Conservation (phyloP, 2,329 filamentous ascomycete species). For the Fusarium neocosmosporiellum region DNA sequence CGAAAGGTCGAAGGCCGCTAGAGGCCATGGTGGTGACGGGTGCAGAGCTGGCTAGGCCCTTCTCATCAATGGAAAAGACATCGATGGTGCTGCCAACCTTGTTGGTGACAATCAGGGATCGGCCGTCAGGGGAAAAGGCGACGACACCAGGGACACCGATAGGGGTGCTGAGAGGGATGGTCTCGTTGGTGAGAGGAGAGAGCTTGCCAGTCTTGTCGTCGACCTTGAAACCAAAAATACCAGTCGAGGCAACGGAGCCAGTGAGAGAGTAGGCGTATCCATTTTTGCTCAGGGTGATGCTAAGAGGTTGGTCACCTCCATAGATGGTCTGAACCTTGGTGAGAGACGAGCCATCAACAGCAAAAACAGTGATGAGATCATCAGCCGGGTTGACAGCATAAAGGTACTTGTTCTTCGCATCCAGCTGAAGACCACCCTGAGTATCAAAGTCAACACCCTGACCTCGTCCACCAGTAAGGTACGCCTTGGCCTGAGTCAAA, state of each 20-base stretch:
- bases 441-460: constrained; percentile 83
- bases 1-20: constrained; percentile 2
- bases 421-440: constrained; percentile 76
- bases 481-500: constrained; percentile 19
- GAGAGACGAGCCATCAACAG: constrained; percentile 25
- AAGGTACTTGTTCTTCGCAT: constrained; percentile 26
- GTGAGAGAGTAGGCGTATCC: constrained; percentile 33
- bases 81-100: constrained; percentile 37
- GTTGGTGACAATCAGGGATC: constrained; percentile 32
- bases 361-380: constrained; percentile 32
- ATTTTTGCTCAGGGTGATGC: constrained; percentile 32
- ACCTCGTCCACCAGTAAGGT: constrained; percentile 36
- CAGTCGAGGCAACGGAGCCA: constrained; percentile 34
- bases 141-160: constrained; percentile 36
- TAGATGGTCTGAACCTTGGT: constrained; percentile 33
- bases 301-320: constrained; percentile 34
- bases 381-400: constrained; percentile 36
- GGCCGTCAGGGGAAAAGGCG: constrained; percentile 29
- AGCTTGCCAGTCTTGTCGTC: constrained; percentile 18
- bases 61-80: constrained; percentile 24
- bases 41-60: constrained; percentile 16
- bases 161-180: constrained; percentile 33
- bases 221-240: constrained; percentile 36
- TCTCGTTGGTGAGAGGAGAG: constrained; percentile 30
- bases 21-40: neutral